Percentiles rank a stretch among this genome's conserved stretches.
These are phyloP conservation scores for Fusarium sp. DNA, from an alignment of 2,329 filamentous ascomycete genomes.

Conservation along the genomic window DNA sequence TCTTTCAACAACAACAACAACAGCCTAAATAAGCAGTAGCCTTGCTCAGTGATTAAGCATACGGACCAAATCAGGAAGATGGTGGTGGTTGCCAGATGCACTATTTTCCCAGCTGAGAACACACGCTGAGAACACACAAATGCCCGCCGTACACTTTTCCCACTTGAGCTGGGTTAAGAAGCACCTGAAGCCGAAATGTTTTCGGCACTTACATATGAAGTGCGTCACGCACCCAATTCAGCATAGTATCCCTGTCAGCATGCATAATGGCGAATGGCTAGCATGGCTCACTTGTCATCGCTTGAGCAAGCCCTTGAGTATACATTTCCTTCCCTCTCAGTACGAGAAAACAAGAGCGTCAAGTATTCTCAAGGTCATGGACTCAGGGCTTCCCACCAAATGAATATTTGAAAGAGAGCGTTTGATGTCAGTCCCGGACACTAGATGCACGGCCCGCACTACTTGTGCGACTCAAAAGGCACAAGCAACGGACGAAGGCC, in stretches of 20 bases:
- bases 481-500: slow-evolving; percentile 1
- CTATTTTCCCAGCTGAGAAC: slow-evolving; percentile 31
- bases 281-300: slow-evolving; percentile 3
- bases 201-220: slow-evolving; percentile 33
- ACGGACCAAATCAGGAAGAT: slow-evolving; percentile 27
- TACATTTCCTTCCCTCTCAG: neutral
- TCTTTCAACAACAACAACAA: slow-evolving; percentile 3
- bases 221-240: slow-evolving; percentile 32
- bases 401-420: neutral
- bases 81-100: slow-evolving; percentile 7
- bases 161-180: slow-evolving; percentile 34
- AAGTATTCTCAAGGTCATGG: slow-evolving; percentile 15
- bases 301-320: slow-evolving; percentile 4
- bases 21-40: slow-evolving; percentile 18
- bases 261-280: slow-evolving; percentile 1
- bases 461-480: slow-evolving; percentile 14
- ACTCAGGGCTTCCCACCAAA: slow-evolving; percentile 1
- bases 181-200: slow-evolving; percentile 18
- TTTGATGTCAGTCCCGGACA: slow-evolving; percentile 16
- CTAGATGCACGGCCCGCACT: slow-evolving; percentile 29
- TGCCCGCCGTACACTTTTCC: slow-evolving; percentile 31
- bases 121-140: neutral
- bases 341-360: neutral
- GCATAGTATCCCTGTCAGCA: slow-evolving; percentile 19
- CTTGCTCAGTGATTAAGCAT: slow-evolving; percentile 3